Conservation (phyloP, 2,329 filamentous ascomycete genomes). For the Fusarium albosuccineum region DNA sequence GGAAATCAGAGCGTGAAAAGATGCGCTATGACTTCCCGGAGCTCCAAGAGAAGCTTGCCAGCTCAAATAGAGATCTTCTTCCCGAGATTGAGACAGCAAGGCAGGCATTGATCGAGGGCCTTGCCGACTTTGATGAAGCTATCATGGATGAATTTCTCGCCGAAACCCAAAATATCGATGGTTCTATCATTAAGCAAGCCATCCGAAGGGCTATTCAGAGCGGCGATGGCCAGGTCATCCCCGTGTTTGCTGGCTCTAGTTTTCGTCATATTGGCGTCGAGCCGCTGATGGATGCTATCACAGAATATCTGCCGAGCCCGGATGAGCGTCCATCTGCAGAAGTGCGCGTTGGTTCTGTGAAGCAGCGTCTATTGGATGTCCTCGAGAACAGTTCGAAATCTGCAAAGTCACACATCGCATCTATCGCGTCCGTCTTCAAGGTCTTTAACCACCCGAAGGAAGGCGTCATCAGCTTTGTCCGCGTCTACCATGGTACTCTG, state of each 20-base stretch:
- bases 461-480: slow-evolving; percentile 90
- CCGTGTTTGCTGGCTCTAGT: slow-evolving; percentile 91
- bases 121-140: slow-evolving; percentile 89
- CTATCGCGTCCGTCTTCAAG: slow-evolving; percentile 85
- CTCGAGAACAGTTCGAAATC: slow-evolving; percentile 56
- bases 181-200: slow-evolving; percentile 76
- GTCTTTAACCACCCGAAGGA: slow-evolving; percentile 89
- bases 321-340: slow-evolving; percentile 83
- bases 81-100: slow-evolving; percentile 82
- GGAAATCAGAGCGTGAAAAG: slow-evolving; percentile 64
- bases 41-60: slow-evolving; percentile 56
- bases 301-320: slow-evolving; percentile 88
- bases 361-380: slow-evolving; percentile 52
- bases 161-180: slow-evolving; percentile 78
- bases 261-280: slow-evolving; percentile 96
- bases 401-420: slow-evolving; percentile 54
- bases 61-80: slow-evolving; percentile 64
- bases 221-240: slow-evolving; percentile 80
- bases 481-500: slow-evolving; percentile 89
- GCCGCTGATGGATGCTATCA: slow-evolving; percentile 87
- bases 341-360: slow-evolving; percentile 75
- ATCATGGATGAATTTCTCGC: slow-evolving; percentile 89
- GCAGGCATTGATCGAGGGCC: slow-evolving; percentile 80
- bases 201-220: slow-evolving; percentile 79
- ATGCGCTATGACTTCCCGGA: slow-evolving; percentile 51